phyloP scores from a whole-genome alignment of 331 rosid genomes.

The Telfairia occidentalis region DNA sequence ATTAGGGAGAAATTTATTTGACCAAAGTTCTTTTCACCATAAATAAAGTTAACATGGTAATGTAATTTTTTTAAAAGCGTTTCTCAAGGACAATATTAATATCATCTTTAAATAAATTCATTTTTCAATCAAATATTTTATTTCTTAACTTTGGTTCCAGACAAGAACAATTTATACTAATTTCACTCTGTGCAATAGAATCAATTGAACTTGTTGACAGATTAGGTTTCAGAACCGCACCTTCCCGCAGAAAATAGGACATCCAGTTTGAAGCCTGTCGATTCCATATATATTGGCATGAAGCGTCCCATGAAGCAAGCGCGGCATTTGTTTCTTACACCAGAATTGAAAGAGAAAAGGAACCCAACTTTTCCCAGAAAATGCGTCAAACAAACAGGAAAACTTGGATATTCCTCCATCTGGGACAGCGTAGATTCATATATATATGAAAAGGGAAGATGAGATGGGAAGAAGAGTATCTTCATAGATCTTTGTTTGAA shows the following conservation, averaged over 20 bases:
- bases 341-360: not conserved
- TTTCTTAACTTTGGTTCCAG: not conserved
- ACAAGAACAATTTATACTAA: not conserved
- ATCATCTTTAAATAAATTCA: not conserved
- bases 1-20: not conserved
- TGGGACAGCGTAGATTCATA: not conserved
- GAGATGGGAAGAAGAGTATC: slow-evolving; percentile 9
- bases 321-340: slow-evolving; percentile 22
- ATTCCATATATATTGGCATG: slow-evolving; percentile 32
- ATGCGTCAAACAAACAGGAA: slow-evolving; percentile 7
- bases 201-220: not conserved
- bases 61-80: not conserved
- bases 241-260: slow-evolving; percentile 24
- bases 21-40: not conserved
- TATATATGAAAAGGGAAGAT: not conserved
- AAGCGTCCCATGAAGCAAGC: slow-evolving; percentile 66
- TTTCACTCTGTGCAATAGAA: not conserved
- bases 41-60: not conserved
- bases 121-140: not conserved
- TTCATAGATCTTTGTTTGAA: not conserved
- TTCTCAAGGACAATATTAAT: not conserved
- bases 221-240: slow-evolving; percentile 17
- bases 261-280: slow-evolving; percentile 35
- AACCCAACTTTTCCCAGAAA: not conserved
- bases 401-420: not conserved